A percentile compares a stretch with the other conserved stretches of the same genome.
phyloP scores from a whole-genome alignment of 768 basidiomycete species.

The Tylopilus rubrobrunneus region DNA sequence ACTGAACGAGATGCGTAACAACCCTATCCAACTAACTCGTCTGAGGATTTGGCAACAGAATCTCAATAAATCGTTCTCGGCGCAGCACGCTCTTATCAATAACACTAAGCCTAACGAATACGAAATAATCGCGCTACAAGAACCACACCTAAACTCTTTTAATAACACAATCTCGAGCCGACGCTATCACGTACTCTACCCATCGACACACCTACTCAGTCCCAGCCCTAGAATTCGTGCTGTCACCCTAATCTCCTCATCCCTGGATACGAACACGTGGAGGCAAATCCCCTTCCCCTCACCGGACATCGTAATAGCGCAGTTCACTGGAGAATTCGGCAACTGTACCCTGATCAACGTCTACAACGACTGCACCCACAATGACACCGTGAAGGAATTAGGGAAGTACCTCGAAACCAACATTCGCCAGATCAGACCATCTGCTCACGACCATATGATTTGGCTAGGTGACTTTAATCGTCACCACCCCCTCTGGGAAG shows the following conservation, averaged over 20 bases:
- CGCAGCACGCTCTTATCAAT: neutral
- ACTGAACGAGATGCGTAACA: neutral
- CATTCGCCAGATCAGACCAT: neutral
- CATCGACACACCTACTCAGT: neutral
- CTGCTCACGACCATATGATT: conserved; percentile 8
- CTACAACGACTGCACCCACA: neutral
- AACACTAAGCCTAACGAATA: fast-evolving
- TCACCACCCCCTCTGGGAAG: conserved; percentile 33
- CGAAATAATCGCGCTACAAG: neutral
- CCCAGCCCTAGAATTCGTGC: neutral
- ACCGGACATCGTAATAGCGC: neutral
- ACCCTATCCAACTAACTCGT: neutral
- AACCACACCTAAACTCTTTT: neutral
- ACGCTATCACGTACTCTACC: neutral
- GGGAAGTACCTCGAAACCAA: neutral
- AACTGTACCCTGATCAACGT: neutral
- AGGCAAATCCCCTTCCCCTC: neutral
- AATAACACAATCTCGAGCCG: neutral
- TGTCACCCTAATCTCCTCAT: neutral
- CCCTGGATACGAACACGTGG: neutral
- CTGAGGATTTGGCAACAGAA: too few relatives aligned
- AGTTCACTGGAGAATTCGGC: neutral
- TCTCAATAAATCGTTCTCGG: neutral
- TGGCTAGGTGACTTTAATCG: conserved; percentile 32
- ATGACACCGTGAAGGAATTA: neutral